Base-by-base conservation (phyloP, 2,329 filamentous ascomycete genomes). In the Sporothrix sp. region DNA sequence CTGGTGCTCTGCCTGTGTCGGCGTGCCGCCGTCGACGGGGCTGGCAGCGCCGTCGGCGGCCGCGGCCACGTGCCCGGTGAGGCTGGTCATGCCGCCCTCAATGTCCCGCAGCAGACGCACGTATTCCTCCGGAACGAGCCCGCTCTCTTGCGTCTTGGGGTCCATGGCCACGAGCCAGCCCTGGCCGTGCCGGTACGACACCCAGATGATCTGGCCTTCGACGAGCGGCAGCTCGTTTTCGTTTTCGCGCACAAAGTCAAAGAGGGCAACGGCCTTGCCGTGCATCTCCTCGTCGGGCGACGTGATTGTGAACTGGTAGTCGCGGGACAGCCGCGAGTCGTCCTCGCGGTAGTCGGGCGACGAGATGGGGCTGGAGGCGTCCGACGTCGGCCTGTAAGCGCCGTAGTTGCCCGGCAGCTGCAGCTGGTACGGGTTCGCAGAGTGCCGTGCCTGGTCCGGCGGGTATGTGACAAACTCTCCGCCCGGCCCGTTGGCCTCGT, bases 111-210 rank as follows among this genome's bases (percentile, higher is more conserved):
- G 75, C 40, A 98, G 72, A 14, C 93, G 82, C 37, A 98, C 93
- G 63, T 97, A 98, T 66, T 94, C 90, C 67, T 98, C 93, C 0
- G 93, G 93, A 2, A 98, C 93, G 32, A 98, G 75, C 1, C 93
- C 93, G 61, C 88, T 95, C 68, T 98, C 93, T 58, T 81, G 88
- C 1, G 89, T 96, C 66, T 88, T 90, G 11, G 91, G 90, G 62
- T 98, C 93, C 68, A 96, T 87, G 4, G 93, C 93, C 21, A 98
- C 93, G 47, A 98, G 75, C 93, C 93, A 98, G 50, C 93, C 93
- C 68, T 97, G 89, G 14, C 91, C 91, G 63, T 97, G 90, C 38
- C 93, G 79, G 66, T 97, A 98, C 14, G 88, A 95, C 21, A 98
- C 90, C 73, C 93, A 85, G 51, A 98, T 95, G 52, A 96, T 87